phyloP scores from a whole-genome alignment of 225 moss, liverwort and hornwort species.

The Bryoerythrophyllum caledonicum region DNA sequence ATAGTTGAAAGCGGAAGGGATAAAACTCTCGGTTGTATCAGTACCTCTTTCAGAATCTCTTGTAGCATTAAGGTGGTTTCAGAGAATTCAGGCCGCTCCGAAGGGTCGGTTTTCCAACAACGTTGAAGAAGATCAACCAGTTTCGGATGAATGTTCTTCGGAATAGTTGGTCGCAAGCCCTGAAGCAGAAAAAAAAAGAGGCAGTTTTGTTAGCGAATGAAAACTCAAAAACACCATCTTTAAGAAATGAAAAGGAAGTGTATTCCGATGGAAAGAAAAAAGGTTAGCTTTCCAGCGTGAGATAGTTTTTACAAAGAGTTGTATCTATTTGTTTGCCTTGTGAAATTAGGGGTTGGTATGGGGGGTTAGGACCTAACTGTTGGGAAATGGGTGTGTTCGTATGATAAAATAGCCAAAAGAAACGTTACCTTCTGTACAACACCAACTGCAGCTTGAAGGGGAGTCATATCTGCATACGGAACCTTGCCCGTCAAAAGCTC shows the following conservation, averaged over 20 bases:
- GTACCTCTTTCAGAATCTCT: constrained; percentile 63
- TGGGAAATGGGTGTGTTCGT: background rate
- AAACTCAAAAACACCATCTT: background rate
- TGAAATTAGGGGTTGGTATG: background rate
- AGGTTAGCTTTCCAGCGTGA: no score
- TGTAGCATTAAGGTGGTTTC: constrained; percentile 47
- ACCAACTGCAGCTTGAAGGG: constrained; percentile 97
- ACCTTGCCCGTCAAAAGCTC: constrained; percentile 98
- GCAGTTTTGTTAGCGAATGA: background rate
- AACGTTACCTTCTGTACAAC: constrained; percentile 87
- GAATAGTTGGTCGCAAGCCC: constrained; percentile 92
- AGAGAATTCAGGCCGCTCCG: constrained; percentile 58
- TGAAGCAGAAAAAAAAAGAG: constrained; percentile 12
- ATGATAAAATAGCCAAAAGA: background rate
- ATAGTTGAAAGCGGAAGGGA: no score
- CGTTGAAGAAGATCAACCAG: constrained; percentile 62
- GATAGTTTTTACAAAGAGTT: no score
- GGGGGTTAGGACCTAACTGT: no score
- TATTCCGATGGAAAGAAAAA: background rate
- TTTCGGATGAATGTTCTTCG: constrained; percentile 75
- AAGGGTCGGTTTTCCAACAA: constrained; percentile 57
- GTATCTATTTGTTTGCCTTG: no score
- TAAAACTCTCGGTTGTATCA: no score
- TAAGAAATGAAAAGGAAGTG: no score
- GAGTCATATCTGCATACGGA: constrained; percentile 88